Base-by-base conservation (phyloP, 1,284 basidiomycete species). In the Rhodotorula sp. region DNA sequence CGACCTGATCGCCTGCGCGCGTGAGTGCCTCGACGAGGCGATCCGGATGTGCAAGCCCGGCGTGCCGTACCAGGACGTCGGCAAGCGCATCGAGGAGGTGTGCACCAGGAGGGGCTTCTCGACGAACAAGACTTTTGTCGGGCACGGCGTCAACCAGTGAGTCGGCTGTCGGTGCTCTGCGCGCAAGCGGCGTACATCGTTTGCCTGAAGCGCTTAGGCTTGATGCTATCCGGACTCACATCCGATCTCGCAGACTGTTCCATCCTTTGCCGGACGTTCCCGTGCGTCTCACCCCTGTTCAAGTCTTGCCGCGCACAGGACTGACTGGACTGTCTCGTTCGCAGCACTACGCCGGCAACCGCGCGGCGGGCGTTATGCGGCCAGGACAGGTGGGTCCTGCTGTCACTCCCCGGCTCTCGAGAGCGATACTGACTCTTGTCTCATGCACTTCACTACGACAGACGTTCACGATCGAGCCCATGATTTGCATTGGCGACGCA, bases 271-370 rank as follows among this genome's bases (percentile, higher is more conserved):
- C 72, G 23, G 73, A 75, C 50, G 58, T 77, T 27, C 66, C 70
- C 53, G 57, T 57, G 12, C 55, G 58, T 48, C 27, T 41, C 41
- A 12, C 46, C 7, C 57, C 9, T 12, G 19, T 8, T 7, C 14
- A 45, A 2, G 2, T 14, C n/a, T 10, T 12, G 19, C 9, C 4
- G 21, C 17, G 1, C 7, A 0, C 21, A 3, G 0, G 5, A 1
- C 60, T 63, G 14, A 61, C 59, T 21, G 4, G 0, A 0, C 25
- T 21, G 17, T 17, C 2, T 89, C 80, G 85, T 91, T 12, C 5
- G 49, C 89, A 90, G n/a, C 91, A 93, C 82, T 93, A 92, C 78
- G 89, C 90, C 42, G 92, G 91, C 81, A 92, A 91, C 80, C 88
- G 90, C 27, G 82, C 70, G 55, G 53, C 90, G 41, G 91, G 91